Evolutionary conservation across 352 stramenopile genomes (phyloP), one percentile per base, ranked within the genome.

Genomic region (Globisporangium megalacanthum): DNA sequence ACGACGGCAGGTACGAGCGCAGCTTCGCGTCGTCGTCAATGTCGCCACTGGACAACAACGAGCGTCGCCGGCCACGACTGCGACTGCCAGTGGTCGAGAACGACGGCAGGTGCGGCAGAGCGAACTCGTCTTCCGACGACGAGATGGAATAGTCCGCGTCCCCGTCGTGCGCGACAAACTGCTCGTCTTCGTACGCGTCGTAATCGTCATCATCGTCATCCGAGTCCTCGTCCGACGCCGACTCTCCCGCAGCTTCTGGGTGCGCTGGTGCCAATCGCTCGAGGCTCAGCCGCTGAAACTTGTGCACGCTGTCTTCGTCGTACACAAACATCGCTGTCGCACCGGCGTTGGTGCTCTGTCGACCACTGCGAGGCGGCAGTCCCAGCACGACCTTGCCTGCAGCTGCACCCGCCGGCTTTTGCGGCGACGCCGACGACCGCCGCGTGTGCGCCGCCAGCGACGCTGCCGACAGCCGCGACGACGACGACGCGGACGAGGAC

Each of bases 291-390:
- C 56, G 69, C 46, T 78, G 70, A 9, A 77, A 60, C 48, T 60
- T 60, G 52, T 77, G 64, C 52, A 70, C 58, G 25, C 58, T 72
- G 52, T 75, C 64, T 22, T 84, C 62, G 46, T 83, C 74, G 49
- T 66, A 79, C 29, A 81, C 72, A 50, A 77, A 83, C 47, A 83
- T 70, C 15, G 71, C 80, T 7, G 73, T 71, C 0, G 58, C 20
- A 9, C 63, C 56, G 14, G 41, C 6, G 15, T n/a, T 20, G 41
- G 14, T 46, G 75, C 54, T 10, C 29, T 19, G 31, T 31, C 8
- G 13, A 5, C 48, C 15, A 41, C 25, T 17, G 19, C 48, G 33
- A 35, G 48, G 31, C 3, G 48, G 48, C 48, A 53, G 48, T 25
- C 48, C 35, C 4, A 54, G n/a, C 8, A 46, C 29, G 3, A 52